Base-by-base conservation (phyloP, 495 filamentous ascomycete species). In the Neurospora sp. region DNA sequence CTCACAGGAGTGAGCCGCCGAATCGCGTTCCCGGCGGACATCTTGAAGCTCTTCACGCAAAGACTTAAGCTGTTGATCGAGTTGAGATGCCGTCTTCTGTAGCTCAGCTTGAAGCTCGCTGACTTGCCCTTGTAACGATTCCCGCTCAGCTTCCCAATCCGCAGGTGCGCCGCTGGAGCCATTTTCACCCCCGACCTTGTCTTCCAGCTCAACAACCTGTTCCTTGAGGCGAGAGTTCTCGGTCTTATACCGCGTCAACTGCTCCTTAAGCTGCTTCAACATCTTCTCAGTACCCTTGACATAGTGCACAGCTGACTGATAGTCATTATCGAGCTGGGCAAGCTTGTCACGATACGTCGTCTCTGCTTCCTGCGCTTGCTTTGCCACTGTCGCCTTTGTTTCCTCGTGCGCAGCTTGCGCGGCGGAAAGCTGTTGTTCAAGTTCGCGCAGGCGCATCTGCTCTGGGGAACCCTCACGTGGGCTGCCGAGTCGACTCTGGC, bases 281-380 rank as follows among this genome's bases (percentile, higher is more conserved):
- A 99, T 97, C 87, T 97, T 98, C 82, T 99, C 96, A 1, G 95
- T 98, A 48, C 96, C 96, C 78, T 97, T 96, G 74, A 99, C 93
- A 78, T 99, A 99, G 81, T 97, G 94, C n/a, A 98, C 94, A 14
- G 96, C 94, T n/a, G 96, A 97, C 79, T 97, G 94, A 79, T 99
- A 97, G 78, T 99, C 96, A 79, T 93, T 94, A 79, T 98, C 94
- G 31, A 99, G 89, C 78, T 96, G 93, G 70, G 91, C 89, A 70
- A 99, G 84, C 80, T 97, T 98, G 79, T 97, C 94, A 69, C 92
- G 90, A 83, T 95, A 98, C 68, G 91, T 88, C 73, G 88, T 86
- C 70, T 94, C 93, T 20, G 93, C 90, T 77, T 97, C 93, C 76
- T 96, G 90, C 72, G 93, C 90, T 40, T 93, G 92, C 69, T 86